Evolutionary conservation across 495 filamentous ascomycete genomes (phyloP).

Genomic region (Penicillium ucsense): DNA sequence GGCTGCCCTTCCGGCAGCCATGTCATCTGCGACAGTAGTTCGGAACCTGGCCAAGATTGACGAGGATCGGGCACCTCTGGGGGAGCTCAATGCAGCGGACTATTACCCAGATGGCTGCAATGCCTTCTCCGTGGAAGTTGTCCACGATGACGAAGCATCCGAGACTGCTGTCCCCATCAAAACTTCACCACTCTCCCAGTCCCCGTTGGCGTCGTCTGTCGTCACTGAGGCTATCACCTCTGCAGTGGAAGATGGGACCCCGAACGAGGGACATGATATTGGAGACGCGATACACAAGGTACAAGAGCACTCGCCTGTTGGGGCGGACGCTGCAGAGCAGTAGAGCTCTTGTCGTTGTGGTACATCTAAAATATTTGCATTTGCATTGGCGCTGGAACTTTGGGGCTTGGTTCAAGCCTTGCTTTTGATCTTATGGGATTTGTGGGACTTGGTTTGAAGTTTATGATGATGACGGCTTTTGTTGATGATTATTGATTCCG

Average conservation of each 20-base stretch:
- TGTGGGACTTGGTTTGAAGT: background rate
- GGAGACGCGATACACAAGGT: too few species aligned
- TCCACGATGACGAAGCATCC: slow-evolving; percentile 50
- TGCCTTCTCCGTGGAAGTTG: slow-evolving; percentile 46
- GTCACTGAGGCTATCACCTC: slow-evolving; percentile 21
- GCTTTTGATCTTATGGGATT: too few species aligned
- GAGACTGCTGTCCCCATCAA: slow-evolving; percentile 17
- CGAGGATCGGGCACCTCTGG: slow-evolving; percentile 56
- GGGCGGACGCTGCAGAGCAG: background rate
- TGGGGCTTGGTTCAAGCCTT: background rate
- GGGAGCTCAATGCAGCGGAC: slow-evolving; percentile 59
- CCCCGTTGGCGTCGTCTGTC: slow-evolving; percentile 2
- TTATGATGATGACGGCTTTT: background rate
- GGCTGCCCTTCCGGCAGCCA: slow-evolving; percentile 17
- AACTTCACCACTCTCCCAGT: slow-evolving; percentile 1
- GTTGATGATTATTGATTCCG: background rate
- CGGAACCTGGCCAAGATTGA: slow-evolving; percentile 32
- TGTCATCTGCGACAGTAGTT: slow-evolving; percentile 2
- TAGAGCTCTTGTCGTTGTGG: slow-evolving; percentile 1
- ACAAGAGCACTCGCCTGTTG: background rate
- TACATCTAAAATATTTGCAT: slow-evolving; percentile 2
- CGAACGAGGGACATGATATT: background rate
- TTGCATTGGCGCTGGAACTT: slow-evolving; percentile 8
- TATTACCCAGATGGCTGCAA: slow-evolving; percentile 64
- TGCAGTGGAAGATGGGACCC: slow-evolving; percentile 16